A percentile compares a stretch with the other conserved stretches of the same genome.
phyloP scores from a whole-genome alignment of 169 alveolate genomes.

The Plasmodium gallinaceum region DNA sequence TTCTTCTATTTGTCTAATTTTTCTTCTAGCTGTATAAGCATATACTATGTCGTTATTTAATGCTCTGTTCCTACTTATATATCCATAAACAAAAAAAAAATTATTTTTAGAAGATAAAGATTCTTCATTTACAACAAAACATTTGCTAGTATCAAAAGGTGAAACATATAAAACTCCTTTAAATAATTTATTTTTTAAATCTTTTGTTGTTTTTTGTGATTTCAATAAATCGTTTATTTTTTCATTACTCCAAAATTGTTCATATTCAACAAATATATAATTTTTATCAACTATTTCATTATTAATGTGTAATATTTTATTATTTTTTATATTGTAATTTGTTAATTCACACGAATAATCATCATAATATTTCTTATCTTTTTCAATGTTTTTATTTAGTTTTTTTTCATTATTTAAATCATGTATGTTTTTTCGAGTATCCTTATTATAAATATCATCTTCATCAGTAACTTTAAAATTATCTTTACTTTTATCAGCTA shows the following conservation, averaged over 20 bases:
- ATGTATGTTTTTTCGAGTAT: background rate
- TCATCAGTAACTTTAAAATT: background rate
- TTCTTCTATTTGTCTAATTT: conserved; percentile 1
- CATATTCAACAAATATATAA: conserved; percentile 54
- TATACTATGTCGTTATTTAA: conserved; percentile 85
- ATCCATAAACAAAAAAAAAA: conserved; percentile 80
- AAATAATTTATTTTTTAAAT: conserved; percentile 17
- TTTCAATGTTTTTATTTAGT: background rate
- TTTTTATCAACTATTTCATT: conserved; percentile 9
- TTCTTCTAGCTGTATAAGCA: conserved; percentile 80
- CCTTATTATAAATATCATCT: background rate
- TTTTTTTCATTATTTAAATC: background rate
- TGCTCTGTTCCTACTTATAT: conserved; percentile 86
- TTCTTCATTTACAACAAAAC: conserved; percentile 42
- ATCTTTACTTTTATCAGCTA: background rate
- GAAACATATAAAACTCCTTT: conserved; percentile 63
- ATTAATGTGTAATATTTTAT: background rate
- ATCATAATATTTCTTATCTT: background rate
- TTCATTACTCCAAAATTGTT: conserved; percentile 46
- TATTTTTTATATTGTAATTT: conserved; percentile 3
- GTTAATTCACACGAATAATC: background rate
- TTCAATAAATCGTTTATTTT: conserved; percentile 35
- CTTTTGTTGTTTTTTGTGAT: conserved; percentile 12
- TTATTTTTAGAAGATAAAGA: conserved; percentile 10
- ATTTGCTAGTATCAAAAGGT: conserved; percentile 69